Evolutionary conservation across 1,284 basidiomycete genomes (phyloP).

Genomic region (Athelia sp.): DNA sequence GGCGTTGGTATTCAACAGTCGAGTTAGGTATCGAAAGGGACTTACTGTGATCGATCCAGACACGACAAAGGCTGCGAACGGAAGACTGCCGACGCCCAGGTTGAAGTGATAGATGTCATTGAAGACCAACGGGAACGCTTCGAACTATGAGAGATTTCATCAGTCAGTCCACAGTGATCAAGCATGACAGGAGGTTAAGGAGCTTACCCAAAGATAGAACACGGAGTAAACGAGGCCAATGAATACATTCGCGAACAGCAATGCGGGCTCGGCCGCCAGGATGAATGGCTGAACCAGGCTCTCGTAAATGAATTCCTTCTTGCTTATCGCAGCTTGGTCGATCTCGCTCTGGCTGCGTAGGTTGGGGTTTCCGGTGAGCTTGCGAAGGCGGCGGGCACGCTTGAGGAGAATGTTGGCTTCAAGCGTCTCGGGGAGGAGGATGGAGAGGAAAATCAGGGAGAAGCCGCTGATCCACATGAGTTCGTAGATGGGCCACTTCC

Average conservation of each 20-base stretch:
- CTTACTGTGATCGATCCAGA: constrained; percentile 8
- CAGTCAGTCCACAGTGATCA: too few species aligned
- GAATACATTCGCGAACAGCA: constrained; percentile 37
- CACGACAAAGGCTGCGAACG: constrained; percentile 42
- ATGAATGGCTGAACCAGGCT: constrained; percentile 32
- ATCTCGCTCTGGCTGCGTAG: constrained; percentile 22
- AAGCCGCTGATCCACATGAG: constrained; percentile 8
- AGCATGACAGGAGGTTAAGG: too few species aligned
- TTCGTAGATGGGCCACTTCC: constrained; percentile 43
- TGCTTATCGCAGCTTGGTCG: constrained; percentile 15
- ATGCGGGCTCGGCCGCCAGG: constrained; percentile 38
- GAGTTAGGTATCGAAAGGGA: not conserved
- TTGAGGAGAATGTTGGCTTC: constrained; percentile 36
- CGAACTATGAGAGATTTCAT: constrained; percentile 9
- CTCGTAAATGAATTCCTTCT: constrained; percentile 14
- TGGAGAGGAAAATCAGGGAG: constrained; percentile 33
- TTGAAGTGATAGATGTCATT: constrained; percentile 30
- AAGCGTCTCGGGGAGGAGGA: constrained; percentile 48
- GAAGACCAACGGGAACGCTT: constrained; percentile 29
- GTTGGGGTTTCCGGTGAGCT: constrained; percentile 20
- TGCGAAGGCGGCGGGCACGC: constrained; percentile 22
- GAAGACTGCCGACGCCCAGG: constrained; percentile 34
- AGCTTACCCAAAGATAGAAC: constrained; percentile 13
- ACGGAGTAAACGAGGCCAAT: constrained; percentile 36
- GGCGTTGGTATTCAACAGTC: constrained; percentile 17